These are phyloP conservation scores for Lophium mytilinum DNA, from an alignment of 495 filamentous ascomycete species.

Conservation along the genomic window DNA sequence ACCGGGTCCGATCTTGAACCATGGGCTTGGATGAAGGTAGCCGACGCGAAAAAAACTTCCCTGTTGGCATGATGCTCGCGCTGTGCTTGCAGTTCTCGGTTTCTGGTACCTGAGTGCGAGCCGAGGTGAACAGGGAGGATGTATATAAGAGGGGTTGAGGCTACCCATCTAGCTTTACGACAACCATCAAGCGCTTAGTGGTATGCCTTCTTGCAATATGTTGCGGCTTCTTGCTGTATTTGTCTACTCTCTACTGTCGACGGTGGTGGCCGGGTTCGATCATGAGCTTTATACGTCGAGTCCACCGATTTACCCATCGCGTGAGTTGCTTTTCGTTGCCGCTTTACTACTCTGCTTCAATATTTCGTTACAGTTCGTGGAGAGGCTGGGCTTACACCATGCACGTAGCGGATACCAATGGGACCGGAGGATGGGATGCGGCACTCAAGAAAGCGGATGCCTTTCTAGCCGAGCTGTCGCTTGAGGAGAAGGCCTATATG, in stretches of 20 bases:
- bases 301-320: slow-evolving; percentile 45
- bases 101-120: too few relatives aligned
- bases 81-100: too few relatives aligned
- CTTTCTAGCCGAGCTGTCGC: slow-evolving; percentile 49
- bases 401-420: slow-evolving; percentile 36
- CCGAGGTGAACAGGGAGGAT: too few relatives aligned
- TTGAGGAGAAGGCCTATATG: slow-evolving; percentile 52
- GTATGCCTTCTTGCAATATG: too few relatives aligned
- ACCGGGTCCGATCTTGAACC: too few relatives aligned
- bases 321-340: slow-evolving; percentile 23
- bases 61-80: too few relatives aligned
- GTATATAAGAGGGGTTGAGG: too few relatives aligned
- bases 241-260: neutral
- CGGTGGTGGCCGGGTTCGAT: neutral
- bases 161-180: too few relatives aligned
- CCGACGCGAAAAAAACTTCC: too few relatives aligned
- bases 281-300: neutral
- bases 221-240: too few relatives aligned
- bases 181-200: too few relatives aligned
- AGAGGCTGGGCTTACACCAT: slow-evolving; percentile 25
- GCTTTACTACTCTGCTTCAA: neutral
- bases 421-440: slow-evolving; percentile 12
- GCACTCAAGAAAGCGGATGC: slow-evolving; percentile 37
- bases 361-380: neutral
- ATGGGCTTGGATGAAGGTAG: too few relatives aligned